These are phyloP conservation scores for Curvularia hawaiiensis DNA, from an alignment of 2,329 filamentous ascomycete species.

Conservation along the genomic window DNA sequence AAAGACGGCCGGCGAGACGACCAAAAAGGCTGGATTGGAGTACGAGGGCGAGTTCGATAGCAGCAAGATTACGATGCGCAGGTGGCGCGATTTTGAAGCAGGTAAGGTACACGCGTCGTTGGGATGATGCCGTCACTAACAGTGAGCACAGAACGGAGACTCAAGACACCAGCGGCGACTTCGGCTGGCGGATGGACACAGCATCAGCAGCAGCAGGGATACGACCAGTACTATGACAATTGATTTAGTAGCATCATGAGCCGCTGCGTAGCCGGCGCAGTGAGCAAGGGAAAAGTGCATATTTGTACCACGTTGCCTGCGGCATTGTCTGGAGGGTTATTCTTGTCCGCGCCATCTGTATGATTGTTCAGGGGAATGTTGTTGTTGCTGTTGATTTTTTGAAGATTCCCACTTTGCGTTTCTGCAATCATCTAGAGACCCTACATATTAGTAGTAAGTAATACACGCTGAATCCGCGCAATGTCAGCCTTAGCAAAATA, in stretches of 20 bases:
- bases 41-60: slow-evolving; percentile 97
- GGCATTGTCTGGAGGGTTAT: slow-evolving; percentile 26
- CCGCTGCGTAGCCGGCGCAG: slow-evolving; percentile 24
- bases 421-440: slow-evolving; percentile 3
- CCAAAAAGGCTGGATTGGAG: slow-evolving; percentile 83
- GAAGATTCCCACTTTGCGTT: slow-evolving; percentile 9
- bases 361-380: background rate
- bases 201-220: slow-evolving; percentile 36
- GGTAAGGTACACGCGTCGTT: slow-evolving; percentile 51
- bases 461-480: background rate
- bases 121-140: slow-evolving; percentile 35
- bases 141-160: slow-evolving; percentile 48
- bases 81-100: slow-evolving; percentile 92
- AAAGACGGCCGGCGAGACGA: slow-evolving; percentile 90
- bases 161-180: slow-evolving; percentile 46
- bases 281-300: slow-evolving; percentile 32
- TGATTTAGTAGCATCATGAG: slow-evolving; percentile 40
- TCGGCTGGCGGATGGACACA: slow-evolving; percentile 43
- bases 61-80: slow-evolving; percentile 99
- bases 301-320: slow-evolving; percentile 30
- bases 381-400: background rate
- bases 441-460: slow-evolving; percentile 20
- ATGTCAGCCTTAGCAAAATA: background rate
- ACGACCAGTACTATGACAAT: slow-evolving; percentile 48
- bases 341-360: background rate